Base-by-base conservation (phyloP, 116 monocot genomes). In the Trichopus zeylanicus region DNA sequence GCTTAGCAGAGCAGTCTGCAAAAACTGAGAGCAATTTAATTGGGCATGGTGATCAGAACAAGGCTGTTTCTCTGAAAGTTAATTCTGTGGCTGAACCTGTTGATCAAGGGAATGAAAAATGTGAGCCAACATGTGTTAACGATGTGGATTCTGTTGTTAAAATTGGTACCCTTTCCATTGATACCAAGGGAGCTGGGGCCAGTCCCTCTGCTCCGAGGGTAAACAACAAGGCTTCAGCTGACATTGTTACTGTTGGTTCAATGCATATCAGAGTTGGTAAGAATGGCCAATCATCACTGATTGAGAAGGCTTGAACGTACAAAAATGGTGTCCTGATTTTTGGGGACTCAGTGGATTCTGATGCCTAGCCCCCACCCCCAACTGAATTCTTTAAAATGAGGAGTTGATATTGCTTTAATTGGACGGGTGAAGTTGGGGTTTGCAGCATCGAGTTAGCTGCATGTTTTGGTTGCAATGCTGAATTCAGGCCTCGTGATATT, bases 221-320 rank as follows among this genome's bases (percentile, higher is more conserved):
- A 10, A 24, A 3, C 5, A 29, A 37, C 18, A 11, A 7, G 9
- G 8, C 58, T 20, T 2, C 32, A 16, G 32, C 16, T 18, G 57
- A 61, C 25, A 53, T 66, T 1, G 47, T 79, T 31, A 79, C 79
- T 16, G 74, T 79, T 2, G 79, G 79, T 24, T 70, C 79, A 2
- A 42, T 74, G 56, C 58, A 55, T 25, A 68, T 79, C 29, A 73
- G 66, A 29, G 69, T 79, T 31, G 59, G 51, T 23, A 62, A 65
- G 27, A 31, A 30, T 26, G 62, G 61, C 13, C 69, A 70, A 4
- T 67, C 58, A 8, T 42, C 70, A 15, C 3, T 42, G 42, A 42
- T 42, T 13, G 12, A 42, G 3, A 42, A 42, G n/a, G 13, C 42
- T 42, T 42, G 42, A 42, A 42, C 15, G n/a, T 37, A 8, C 37